Percentiles rank a stretch among this genome's conserved stretches.
These are phyloP conservation scores for Athelia sp. DNA, from an alignment of 1,284 basidiomycete species.

Conservation along the genomic window DNA sequence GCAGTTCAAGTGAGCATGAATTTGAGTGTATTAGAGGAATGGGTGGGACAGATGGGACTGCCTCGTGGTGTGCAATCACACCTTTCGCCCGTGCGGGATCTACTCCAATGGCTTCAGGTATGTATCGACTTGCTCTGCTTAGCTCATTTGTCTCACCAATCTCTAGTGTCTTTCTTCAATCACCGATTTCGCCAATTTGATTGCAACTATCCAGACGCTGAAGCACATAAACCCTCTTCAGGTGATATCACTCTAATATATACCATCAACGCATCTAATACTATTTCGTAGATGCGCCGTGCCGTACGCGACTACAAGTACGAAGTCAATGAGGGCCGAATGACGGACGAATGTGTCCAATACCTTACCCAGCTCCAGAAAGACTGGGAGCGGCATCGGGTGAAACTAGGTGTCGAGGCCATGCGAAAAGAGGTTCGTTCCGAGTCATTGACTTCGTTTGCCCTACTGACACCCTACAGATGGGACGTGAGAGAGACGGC, in stretches of 20 bases:
- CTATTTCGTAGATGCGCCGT: conserved; percentile 67
- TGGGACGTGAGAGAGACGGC: conserved; percentile 55
- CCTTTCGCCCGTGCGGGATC: conserved; percentile 80
- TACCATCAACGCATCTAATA: background rate
- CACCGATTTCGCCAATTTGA: conserved; percentile 80
- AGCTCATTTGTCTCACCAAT: conserved; percentile 8
- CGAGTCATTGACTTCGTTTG: background rate
- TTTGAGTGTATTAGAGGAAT: conserved; percentile 83
- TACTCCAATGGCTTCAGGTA: conserved; percentile 86
- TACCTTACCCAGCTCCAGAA: conserved; percentile 92
- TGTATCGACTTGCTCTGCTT: background rate
- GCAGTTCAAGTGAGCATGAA: conserved; percentile 93
- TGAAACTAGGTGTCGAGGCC: conserved; percentile 77
- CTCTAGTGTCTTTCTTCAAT: conserved; percentile 82
- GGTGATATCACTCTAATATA: conserved; percentile 31
- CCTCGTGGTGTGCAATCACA: conserved; percentile 79
- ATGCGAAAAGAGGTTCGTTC: conserved; percentile 66
- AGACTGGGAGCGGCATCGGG: conserved; percentile 90
- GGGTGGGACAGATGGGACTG: conserved; percentile 80
- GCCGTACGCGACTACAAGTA: conserved; percentile 94
- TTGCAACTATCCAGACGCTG: conserved; percentile 87
- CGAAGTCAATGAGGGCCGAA: conserved; percentile 87
- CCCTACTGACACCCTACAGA: conserved; percentile 34
- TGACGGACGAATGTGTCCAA: conserved; percentile 93
- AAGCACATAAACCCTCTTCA: conserved; percentile 88